Base-by-base conservation (phyloP, 2,329 filamentous ascomycete species). In the Penicillium aurantiogriseum region DNA sequence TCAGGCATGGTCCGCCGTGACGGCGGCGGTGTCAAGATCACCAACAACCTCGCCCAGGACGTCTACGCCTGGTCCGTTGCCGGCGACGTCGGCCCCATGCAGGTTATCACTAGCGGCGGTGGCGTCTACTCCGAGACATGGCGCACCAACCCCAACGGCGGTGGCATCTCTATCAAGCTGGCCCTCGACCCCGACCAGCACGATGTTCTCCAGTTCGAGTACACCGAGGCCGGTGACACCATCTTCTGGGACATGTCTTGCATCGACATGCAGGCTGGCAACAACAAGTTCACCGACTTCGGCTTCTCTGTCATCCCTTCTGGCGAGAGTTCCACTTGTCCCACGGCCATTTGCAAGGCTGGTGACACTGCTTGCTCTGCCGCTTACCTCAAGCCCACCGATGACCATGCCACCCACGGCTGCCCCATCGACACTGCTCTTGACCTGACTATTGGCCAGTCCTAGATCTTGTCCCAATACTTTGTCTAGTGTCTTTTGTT, bases 131-230 rank as follows among this genome's bases (percentile, higher is more conserved):
- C 61, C 4, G 74, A 77, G 60, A 42, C 61, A 39, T 77, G 70
- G 70, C 65, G 65, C 54, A 57, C 51, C 60, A 75, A 74, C 67
- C 58, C 66, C 61, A 71, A 74, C 60, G 75, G 74, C 44, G 76
- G 76, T 44, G 76, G 75, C 61, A 63, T 77, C 60, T 77, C 74
- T 47, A 76, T 77, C 69, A 77, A 77, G 71, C 65, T 77, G 39
- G 66, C 75, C 57, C 68, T 69, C 59, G 56, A 60, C 21, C 61
- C 66, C 21, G 57, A 63, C 50, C 70, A 73, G 59, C 39, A 59
- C 54, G 68, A 76, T 23, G 70, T 78, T 45, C 73, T 77, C n/a
- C 76, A 78, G 69, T 77, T 75, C 63, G 73, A 76, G 64, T 76
- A 76, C 67, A 76, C 73, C 56, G 56, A 68, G 39, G 45, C 60